Percentiles rank a stretch among this genome's conserved stretches.
phyloP scores from a whole-genome alignment of 805 yeast genomes.

The Clavispora asparagi region DNA sequence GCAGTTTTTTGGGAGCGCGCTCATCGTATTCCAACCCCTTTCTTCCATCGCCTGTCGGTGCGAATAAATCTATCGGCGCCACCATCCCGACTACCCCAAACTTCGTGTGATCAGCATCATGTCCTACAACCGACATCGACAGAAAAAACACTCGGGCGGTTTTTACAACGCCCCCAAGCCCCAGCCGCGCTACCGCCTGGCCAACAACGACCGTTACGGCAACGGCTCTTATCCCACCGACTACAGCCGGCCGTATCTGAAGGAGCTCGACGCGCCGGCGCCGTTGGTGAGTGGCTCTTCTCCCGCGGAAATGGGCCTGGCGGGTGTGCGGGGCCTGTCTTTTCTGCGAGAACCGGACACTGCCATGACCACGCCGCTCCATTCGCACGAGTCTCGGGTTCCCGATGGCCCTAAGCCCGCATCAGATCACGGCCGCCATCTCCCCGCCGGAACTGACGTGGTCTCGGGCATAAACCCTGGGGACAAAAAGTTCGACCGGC shows the following conservation, averaged over 20 bases:
- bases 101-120: background rate
- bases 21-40: no score
- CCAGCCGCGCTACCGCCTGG: background rate
- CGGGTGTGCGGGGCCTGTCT: background rate
- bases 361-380: background rate
- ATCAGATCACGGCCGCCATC: background rate
- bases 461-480: constrained; percentile 27
- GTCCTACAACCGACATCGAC: background rate
- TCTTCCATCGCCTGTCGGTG: no score
- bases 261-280: background rate
- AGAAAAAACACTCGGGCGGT: background rate
- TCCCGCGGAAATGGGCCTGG: background rate
- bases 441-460: constrained; percentile 28
- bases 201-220: background rate
- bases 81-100: no score
- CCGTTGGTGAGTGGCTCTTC: background rate
- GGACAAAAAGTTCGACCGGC: constrained; percentile 24
- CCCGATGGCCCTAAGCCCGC: background rate
- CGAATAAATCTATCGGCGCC: no score
- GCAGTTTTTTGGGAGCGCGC: background rate
- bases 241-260: background rate
- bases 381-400: background rate
- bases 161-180: background rate
- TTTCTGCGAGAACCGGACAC: background rate
- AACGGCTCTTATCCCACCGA: background rate